phyloP scores from a whole-genome alignment of 2,329 filamentous ascomycete species.

The Ceratocystis papillata region DNA sequence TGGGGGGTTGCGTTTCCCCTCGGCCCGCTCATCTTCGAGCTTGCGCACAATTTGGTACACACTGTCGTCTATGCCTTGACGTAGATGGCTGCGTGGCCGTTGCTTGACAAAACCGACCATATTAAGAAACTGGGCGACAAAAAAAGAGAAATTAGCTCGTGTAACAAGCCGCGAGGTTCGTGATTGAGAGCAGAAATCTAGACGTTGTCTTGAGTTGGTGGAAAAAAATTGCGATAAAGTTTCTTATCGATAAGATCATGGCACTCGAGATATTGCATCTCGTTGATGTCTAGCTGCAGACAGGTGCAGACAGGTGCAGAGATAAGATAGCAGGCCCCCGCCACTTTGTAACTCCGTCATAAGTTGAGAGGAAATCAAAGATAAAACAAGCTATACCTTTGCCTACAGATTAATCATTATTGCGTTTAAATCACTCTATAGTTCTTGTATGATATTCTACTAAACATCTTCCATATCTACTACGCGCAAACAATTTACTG shows the following conservation, averaged over 20 bases:
- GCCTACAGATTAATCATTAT: neutral
- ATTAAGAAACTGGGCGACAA: constrained; percentile 22
- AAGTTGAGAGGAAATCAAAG: neutral
- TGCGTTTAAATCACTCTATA: neutral
- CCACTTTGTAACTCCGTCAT: constrained; percentile 16
- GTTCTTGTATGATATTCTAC: neutral
- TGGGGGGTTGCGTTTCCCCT: constrained; percentile 29
- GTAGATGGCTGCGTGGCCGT: constrained; percentile 29
- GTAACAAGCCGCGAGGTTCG: neutral
- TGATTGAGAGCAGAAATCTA: neutral
- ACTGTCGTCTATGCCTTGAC: constrained; percentile 53
- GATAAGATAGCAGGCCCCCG: constrained; percentile 17
- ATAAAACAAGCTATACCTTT: neutral
- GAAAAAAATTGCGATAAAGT: constrained; percentile 16
- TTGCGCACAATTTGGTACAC: constrained; percentile 73
- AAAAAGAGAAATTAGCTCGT: neutral
- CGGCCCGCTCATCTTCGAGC: constrained; percentile 54
- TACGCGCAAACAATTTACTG: neutral
- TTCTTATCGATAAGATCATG: constrained; percentile 21
- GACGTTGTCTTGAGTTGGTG: neutral
- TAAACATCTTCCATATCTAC: neutral
- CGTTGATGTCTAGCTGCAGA: neutral
- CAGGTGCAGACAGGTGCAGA: neutral
- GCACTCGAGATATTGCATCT: neutral
- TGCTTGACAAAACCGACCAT: constrained; percentile 28